Evolutionary conservation across 2,329 filamentous ascomycete genomes (phyloP).

Genomic region (Scedosporium boydii): DNA sequence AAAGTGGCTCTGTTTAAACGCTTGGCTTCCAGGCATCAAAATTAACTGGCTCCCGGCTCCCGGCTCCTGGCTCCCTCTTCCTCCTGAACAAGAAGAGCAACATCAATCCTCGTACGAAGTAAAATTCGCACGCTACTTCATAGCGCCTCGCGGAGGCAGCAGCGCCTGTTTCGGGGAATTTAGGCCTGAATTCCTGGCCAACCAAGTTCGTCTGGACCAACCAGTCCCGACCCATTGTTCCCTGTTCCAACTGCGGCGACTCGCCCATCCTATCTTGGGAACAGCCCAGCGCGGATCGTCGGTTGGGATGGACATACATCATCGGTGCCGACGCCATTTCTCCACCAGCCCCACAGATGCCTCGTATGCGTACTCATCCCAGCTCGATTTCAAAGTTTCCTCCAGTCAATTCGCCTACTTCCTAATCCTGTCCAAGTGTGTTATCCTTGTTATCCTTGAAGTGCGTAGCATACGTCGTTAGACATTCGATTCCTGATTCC

Average conservation of each 20-base stretch:
- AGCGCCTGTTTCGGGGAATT: neutral
- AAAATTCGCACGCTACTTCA: no score
- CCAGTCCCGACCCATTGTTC: neutral
- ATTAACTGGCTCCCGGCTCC: neutral
- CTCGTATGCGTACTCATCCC: neutral
- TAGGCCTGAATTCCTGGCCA: neutral
- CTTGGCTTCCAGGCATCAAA: neutral
- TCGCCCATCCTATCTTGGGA: neutral
- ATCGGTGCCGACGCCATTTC: neutral
- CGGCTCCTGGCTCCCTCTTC: no score
- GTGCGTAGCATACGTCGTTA: no score
- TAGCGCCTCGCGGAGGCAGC: neutral
- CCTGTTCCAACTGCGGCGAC: neutral
- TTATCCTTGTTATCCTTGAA: no score
- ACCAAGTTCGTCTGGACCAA: neutral
- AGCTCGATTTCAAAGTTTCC: neutral
- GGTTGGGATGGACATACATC: neutral
- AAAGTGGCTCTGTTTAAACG: neutral
- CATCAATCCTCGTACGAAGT: no score
- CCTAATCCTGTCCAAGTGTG: neutral
- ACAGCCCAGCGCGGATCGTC: neutral
- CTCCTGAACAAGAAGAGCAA: no score
- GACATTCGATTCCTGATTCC: no score
- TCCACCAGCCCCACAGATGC: neutral
- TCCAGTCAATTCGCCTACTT: neutral